Evolutionary conservation across 2,329 filamentous ascomycete genomes (phyloP).

Genomic region (Trichoderma brevicompactum): DNA sequence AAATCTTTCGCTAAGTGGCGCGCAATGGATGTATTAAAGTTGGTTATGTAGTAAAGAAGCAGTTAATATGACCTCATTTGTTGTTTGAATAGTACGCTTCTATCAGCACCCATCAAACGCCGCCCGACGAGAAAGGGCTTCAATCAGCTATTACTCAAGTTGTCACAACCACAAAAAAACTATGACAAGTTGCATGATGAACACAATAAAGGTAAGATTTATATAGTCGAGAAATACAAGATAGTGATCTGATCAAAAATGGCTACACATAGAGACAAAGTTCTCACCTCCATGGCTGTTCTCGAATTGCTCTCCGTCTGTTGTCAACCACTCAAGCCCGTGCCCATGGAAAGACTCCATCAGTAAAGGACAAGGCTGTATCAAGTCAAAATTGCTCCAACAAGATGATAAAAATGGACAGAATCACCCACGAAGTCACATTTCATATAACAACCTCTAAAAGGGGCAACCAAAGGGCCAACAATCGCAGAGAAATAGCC

Average conservation of each 20-base stretch:
- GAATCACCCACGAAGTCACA: neutral
- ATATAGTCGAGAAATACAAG: neutral
- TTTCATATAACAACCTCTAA: fast-evolving
- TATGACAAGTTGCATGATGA: neutral
- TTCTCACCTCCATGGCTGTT: neutral
- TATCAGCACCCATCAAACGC: too few relatives aligned
- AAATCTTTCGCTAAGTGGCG: neutral
- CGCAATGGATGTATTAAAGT: neutral
- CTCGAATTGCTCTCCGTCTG: neutral
- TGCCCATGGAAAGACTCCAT: neutral
- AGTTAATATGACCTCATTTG: too few relatives aligned
- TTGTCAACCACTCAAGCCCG: neutral
- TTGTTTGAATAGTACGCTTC: too few relatives aligned
- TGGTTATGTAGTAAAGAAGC: neutral
- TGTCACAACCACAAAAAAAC: neutral
- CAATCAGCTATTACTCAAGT: neutral
- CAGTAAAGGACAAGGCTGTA: neutral
- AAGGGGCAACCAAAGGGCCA: neutral
- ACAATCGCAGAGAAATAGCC: neutral
- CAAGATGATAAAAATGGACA: neutral
- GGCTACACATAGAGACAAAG: neutral
- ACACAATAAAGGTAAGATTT: neutral
- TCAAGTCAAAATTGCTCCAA: neutral
- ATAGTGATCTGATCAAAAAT: neutral
- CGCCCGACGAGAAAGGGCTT: neutral